These are phyloP conservation scores for Kalmusia sp. DNA, from an alignment of 2,329 filamentous ascomycete species.

Conservation along the genomic window DNA sequence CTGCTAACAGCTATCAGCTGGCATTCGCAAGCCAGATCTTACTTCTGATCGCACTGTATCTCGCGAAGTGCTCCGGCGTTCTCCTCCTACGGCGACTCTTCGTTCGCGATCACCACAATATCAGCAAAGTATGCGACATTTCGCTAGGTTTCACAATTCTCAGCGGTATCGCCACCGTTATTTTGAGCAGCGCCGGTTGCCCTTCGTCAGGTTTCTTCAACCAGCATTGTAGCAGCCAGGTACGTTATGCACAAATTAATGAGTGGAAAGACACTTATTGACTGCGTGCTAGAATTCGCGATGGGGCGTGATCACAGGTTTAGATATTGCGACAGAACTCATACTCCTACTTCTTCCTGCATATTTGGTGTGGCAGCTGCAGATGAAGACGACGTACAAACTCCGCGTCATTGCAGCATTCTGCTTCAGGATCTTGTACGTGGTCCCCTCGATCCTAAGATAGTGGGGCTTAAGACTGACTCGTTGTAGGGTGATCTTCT, in stretches of 20 bases:
- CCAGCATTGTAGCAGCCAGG: slow-evolving; percentile 11
- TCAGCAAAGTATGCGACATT: slow-evolving; percentile 18
- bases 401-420: slow-evolving; percentile 26
- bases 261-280: background rate
- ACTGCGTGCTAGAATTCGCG: slow-evolving; percentile 9
- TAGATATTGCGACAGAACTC: slow-evolving; percentile 20
- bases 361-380: slow-evolving; percentile 24
- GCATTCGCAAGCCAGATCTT: slow-evolving; percentile 21
- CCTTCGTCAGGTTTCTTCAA: slow-evolving; percentile 7
- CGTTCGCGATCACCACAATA: slow-evolving; percentile 13
- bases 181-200: slow-evolving; percentile 18
- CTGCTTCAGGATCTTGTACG: slow-evolving; percentile 19
- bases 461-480: slow-evolving; percentile 2
- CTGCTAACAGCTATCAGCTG: slow-evolving; percentile 7
- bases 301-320: slow-evolving; percentile 14
- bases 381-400: slow-evolving; percentile 23
- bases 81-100: slow-evolving; percentile 23
- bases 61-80: slow-evolving; percentile 22
- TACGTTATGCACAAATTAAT: background rate
- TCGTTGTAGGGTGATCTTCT: slow-evolving; percentile 10
- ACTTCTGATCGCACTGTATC: slow-evolving; percentile 14
- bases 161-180: slow-evolving; percentile 17
- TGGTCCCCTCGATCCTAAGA: background rate
- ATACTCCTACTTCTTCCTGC: slow-evolving; percentile 13
- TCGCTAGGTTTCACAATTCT: slow-evolving; percentile 13